phyloP scores from a whole-genome alignment of 345 rosid species.

The Eucalyptus caleyi region DNA sequence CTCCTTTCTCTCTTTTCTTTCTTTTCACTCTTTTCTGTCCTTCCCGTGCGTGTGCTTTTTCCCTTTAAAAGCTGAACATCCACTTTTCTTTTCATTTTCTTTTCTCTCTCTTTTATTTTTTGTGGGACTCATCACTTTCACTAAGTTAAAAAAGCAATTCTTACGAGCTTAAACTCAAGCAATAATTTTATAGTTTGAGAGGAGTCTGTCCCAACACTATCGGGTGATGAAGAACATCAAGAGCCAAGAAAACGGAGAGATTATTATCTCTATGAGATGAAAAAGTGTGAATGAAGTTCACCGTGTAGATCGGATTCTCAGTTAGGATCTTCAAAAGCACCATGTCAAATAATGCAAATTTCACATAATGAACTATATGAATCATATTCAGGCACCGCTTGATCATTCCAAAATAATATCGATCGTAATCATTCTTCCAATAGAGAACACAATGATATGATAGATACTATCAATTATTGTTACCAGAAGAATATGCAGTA shows the following conservation, averaged over 20 bases:
- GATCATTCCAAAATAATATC: background rate
- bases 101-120: background rate
- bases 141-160: background rate
- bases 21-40: too few species aligned
- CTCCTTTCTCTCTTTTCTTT: too few species aligned
- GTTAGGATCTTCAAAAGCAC: background rate
- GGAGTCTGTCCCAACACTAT: background rate
- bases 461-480: background rate
- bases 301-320: background rate
- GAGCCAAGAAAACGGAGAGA: background rate
- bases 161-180: background rate
- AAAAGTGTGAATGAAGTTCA: background rate
- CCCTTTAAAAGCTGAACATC: background rate
- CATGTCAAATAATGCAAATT: background rate
- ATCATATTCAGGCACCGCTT: background rate
- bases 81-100: background rate
- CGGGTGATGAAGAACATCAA: background rate
- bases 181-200: background rate
- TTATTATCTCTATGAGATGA: background rate
- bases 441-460: background rate
- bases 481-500: background rate
- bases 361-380: background rate
- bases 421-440: background rate
- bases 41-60: too few species aligned
- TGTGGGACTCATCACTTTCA: background rate